Evolutionary conservation across 257 asterid genomes (phyloP), one percentile per base, ranked within the genome.

Genomic region (Haberlea rhodopensis): DNA sequence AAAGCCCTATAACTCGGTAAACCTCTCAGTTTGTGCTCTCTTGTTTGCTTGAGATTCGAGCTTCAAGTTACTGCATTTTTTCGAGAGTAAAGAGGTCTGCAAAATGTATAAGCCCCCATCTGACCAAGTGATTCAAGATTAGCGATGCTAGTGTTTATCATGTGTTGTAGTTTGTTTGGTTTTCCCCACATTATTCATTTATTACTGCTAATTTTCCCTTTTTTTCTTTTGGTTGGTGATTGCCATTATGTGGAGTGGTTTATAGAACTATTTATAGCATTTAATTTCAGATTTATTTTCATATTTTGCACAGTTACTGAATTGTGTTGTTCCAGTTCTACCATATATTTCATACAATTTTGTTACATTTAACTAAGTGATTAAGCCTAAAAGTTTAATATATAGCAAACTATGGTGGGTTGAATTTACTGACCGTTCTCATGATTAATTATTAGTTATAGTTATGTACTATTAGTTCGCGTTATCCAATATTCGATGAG

Each of bases 131-230:
- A 61, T 66, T 59, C 52, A n/a, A 10, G 79, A 60, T 61, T 67
- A 65, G 74, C 24, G 63, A 34, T 65, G 74, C 57, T 76, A 77
- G 70, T 69, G 75, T 80, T 76, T 78, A 72, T 74, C 71, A 68
- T 80, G 57, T 77, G 55, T 43, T 61, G 69, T 23, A 55, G 55
- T 34, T 60, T 70, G 11, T 62, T 45, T 48, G 55, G 62, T 53
- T 46, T 45, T 23, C 34, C 9, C 63, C 25, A 25, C 57, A 7
- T 65, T 61, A 28, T n/a, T 65, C 34, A 54, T 61, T 52, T 2
- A 46, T 69, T 60, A 51, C 28, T 68, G 55, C 65, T 61, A 20
- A 2, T 59, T 34, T 46, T n/a, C 16, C 26, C 26, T 20, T 32
- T 63, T 10, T 46, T 15, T 6, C 52, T 63, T 40, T 59, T 24